Evolutionary conservation across 352 stramenopile genomes (phyloP).

Genomic region (Plasmopara halstedii): DNA sequence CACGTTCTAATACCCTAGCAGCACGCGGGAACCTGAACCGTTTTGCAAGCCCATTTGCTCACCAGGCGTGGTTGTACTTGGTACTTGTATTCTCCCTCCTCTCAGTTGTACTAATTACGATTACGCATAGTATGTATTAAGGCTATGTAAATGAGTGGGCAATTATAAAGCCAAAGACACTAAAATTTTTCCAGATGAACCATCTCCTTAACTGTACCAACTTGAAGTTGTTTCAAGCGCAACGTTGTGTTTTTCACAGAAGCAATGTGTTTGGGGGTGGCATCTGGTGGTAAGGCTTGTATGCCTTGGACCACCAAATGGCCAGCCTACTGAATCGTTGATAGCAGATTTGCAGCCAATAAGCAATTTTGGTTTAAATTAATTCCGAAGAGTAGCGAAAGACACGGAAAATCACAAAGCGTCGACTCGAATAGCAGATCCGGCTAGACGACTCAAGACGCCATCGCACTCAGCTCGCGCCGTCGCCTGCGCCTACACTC

Average conservation of each 20-base stretch:
- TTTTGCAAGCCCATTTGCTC: constrained; percentile 69
- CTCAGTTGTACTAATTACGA: constrained; percentile 67
- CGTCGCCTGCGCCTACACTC: constrained; percentile 6
- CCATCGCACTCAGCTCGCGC: constrained; percentile 11
- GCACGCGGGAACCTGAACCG: constrained; percentile 38
- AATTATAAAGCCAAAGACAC: too few relatives aligned
- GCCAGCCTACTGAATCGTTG: too few relatives aligned
- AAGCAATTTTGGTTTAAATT: background rate
- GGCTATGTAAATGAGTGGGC: constrained; percentile 5
- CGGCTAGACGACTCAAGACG: constrained; percentile 1
- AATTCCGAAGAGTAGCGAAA: constrained; percentile 9
- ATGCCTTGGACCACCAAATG: too few relatives aligned
- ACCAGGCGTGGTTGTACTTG: constrained; percentile 60
- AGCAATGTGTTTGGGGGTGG: too few relatives aligned
- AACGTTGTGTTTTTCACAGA: too few relatives aligned
- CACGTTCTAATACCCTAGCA: constrained; percentile 8
- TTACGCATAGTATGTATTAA: constrained; percentile 47
- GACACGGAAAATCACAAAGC: constrained; percentile 4
- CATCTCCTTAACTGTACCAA: too few relatives aligned
- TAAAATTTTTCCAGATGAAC: too few relatives aligned
- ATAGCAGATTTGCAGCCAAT: too few relatives aligned
- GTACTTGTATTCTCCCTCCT: constrained; percentile 49
- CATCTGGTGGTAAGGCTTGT: too few relatives aligned
- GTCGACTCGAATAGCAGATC: constrained; percentile 13
- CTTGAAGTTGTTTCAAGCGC: too few relatives aligned